Percentiles rank a stretch among this genome's conserved stretches.
Evolutionary conservation across 805 yeast genomes (phyloP).

Genomic region (Hanseniaspora thailandica): DNA sequence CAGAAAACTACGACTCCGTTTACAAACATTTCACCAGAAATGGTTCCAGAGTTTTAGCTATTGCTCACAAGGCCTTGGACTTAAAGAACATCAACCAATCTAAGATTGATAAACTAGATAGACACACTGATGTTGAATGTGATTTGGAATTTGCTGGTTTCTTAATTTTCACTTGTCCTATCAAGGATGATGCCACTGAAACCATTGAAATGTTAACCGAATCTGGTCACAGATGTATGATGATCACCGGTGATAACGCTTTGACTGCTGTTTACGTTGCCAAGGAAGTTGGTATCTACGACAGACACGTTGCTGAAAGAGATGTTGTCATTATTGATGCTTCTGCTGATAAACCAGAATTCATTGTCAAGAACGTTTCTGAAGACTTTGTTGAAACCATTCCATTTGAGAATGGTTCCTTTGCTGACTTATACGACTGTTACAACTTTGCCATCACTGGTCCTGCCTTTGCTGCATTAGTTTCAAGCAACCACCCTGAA

Average conservation of each 20-base stretch:
- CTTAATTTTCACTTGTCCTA: slow-evolving; percentile 92
- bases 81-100: slow-evolving; percentile 33
- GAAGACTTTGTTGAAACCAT: slow-evolving; percentile 64
- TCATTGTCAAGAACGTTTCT: slow-evolving; percentile 67
- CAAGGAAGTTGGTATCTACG: slow-evolving; percentile 76
- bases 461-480: slow-evolving; percentile 60
- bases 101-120: slow-evolving; percentile 46
- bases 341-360: slow-evolving; percentile 40
- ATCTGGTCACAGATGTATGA: slow-evolving; percentile 86
- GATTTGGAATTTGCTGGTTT: slow-evolving; percentile 77
- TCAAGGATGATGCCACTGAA: slow-evolving; percentile 84
- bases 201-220: slow-evolving; percentile 86
- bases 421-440: slow-evolving; percentile 43
- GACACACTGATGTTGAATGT: slow-evolving; percentile 61
- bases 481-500: slow-evolving; percentile 46
- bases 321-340: slow-evolving; percentile 82
- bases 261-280: slow-evolving; percentile 98
- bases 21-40: slow-evolving; percentile 86
- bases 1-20: slow-evolving; percentile 68
- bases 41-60: slow-evolving; percentile 93
- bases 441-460: slow-evolving; percentile 91
- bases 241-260: slow-evolving; percentile 99
- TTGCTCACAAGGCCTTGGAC: slow-evolving; percentile 70
- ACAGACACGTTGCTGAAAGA: slow-evolving; percentile 31
- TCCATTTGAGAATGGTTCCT: slow-evolving; percentile 37